Evolutionary conservation across 495 filamentous ascomycete species (phyloP).

Genomic region (Xylaria scruposa): DNA sequence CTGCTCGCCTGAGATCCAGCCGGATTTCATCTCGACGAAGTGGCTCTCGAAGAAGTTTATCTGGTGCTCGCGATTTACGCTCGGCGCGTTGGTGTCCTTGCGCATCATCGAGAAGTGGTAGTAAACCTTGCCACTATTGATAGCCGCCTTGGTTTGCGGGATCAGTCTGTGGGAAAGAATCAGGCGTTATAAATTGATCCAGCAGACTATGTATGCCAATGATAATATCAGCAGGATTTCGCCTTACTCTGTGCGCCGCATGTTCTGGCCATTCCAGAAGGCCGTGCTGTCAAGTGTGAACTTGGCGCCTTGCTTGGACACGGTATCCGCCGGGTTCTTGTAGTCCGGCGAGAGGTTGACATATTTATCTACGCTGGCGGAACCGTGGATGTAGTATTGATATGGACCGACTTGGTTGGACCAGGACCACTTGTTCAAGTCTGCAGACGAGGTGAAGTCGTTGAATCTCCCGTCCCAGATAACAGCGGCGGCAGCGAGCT

Average conservation of each 20-base stretch:
- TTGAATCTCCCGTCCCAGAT: slow-evolving; percentile 70
- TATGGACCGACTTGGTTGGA: slow-evolving; percentile 69
- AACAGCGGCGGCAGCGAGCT: slow-evolving; percentile 45
- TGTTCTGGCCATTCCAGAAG: slow-evolving; percentile 65
- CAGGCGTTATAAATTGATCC: not conserved
- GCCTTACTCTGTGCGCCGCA: slow-evolving; percentile 62
- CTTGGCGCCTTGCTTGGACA: slow-evolving; percentile 68
- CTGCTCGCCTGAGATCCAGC: slow-evolving; percentile 65
- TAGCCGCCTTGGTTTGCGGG: slow-evolving; percentile 68
- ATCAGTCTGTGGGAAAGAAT: slow-evolving; percentile 53
- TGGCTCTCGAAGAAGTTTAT: slow-evolving; percentile 79
- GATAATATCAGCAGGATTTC: too few relatives aligned
- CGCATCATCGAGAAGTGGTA: slow-evolving; percentile 76
- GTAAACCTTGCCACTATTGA: slow-evolving; percentile 66
- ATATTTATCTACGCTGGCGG: slow-evolving; percentile 56
- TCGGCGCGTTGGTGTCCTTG: slow-evolving; percentile 63
- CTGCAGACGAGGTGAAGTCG: slow-evolving; percentile 54
- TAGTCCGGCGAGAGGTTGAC: slow-evolving; percentile 59
- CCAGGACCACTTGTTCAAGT: slow-evolving; percentile 68
- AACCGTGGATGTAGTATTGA: slow-evolving; percentile 77
- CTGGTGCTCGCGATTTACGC: slow-evolving; percentile 70
- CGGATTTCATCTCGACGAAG: slow-evolving; percentile 79
- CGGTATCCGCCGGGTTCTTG: slow-evolving; percentile 72
- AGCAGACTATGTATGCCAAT: too few relatives aligned
- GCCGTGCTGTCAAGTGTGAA: slow-evolving; percentile 71